phyloP scores from a whole-genome alignment of 1,284 basidiomycete species.

The Irpex sp. region DNA sequence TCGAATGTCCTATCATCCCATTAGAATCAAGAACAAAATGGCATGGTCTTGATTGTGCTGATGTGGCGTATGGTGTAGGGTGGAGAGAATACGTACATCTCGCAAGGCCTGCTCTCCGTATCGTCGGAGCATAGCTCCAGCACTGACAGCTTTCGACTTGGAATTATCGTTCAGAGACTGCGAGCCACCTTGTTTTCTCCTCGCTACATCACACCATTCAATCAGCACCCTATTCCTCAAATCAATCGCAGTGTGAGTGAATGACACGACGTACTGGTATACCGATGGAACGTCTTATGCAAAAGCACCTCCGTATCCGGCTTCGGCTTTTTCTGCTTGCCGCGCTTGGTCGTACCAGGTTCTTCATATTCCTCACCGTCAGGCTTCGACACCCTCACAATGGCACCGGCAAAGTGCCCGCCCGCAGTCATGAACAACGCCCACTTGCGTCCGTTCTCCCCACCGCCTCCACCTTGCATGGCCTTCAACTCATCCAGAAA shows the following conservation, averaged over 20 bases:
- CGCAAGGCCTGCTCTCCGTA: constrained; percentile 93
- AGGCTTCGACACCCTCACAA: constrained; percentile 67
- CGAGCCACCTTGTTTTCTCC: constrained; percentile 95
- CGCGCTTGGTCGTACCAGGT: constrained; percentile 42
- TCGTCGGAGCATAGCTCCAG: constrained; percentile 90
- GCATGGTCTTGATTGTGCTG: background rate
- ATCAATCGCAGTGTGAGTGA: background rate
- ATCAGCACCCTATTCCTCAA: no score
- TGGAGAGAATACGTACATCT: constrained; percentile 54
- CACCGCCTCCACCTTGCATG: constrained; percentile 53
- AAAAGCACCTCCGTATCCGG: constrained; percentile 76
- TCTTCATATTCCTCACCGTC: constrained; percentile 41
- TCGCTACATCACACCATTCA: constrained; percentile 51
- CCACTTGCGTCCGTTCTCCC: constrained; percentile 75
- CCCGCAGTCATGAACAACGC: constrained; percentile 96
- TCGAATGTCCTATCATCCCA: constrained; percentile 72
- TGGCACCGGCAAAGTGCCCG: constrained; percentile 94
- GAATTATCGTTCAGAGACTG: constrained; percentile 92
- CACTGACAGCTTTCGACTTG: constrained; percentile 91
- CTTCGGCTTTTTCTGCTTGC: constrained; percentile 58
- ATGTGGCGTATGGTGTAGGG: no score
- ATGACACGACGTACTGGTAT: constrained; percentile 73
- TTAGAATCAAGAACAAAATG: background rate
- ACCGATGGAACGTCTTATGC: constrained; percentile 98
- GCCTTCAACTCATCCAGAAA: constrained; percentile 59